Conservation (phyloP, 1,284 basidiomycete species). For the Rhodotorula sp. region DNA sequence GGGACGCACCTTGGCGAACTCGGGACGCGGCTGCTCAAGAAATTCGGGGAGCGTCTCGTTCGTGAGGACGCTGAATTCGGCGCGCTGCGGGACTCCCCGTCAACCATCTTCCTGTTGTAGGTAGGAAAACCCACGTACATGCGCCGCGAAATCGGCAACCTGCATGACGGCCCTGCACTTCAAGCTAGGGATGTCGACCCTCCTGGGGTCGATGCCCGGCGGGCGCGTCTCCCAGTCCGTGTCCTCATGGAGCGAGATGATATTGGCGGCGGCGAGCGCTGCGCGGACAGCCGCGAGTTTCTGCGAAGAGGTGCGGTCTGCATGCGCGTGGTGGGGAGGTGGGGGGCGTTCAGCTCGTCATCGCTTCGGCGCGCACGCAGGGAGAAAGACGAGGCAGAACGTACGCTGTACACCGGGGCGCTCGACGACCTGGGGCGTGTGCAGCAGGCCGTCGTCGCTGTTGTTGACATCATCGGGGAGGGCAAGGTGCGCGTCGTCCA, state of each 20-base stretch:
- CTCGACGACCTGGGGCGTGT: neutral
- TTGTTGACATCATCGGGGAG: neutral
- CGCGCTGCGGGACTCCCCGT: conserved; percentile 32
- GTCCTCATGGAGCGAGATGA: conserved; percentile 6
- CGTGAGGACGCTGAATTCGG: conserved; percentile 59
- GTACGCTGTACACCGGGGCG: neutral
- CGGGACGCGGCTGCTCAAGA: conserved; percentile 55
- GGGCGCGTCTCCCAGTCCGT: conserved; percentile 23
- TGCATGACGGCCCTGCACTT: conserved; percentile 21
- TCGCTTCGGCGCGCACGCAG: neutral
- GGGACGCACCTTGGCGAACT: conserved; percentile 60
- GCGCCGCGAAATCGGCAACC: conserved; percentile 21
- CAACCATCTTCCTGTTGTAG: too few relatives aligned
- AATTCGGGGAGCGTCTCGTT: conserved; percentile 60
- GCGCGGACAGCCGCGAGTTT: neutral
- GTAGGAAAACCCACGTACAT: neutral
- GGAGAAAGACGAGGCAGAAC: neutral
- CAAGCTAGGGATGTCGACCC: conserved; percentile 32
- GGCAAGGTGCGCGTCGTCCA: neutral
- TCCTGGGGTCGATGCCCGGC: conserved; percentile 31
- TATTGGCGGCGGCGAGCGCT: conserved; percentile 22
- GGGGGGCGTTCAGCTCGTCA: too few relatives aligned
- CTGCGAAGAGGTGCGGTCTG: conserved; percentile 7
- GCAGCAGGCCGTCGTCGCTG: neutral
- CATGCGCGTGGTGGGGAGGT: neutral